Base-by-base conservation (phyloP, 441 rosid species). In the Bruguiera hainesii region DNA sequence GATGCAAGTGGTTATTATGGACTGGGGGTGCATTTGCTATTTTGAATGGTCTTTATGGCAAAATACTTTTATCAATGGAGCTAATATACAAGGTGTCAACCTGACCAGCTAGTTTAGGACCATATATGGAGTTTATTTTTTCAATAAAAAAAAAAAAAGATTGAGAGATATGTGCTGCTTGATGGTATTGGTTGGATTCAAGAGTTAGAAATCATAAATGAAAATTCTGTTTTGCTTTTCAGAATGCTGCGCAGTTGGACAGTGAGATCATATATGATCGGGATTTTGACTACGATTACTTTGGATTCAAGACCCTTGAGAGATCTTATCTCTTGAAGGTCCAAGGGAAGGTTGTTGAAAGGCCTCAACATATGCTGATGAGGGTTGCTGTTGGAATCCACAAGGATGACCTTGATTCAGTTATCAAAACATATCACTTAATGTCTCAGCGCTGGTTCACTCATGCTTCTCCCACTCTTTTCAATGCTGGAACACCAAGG, bases 381-480 rank as follows among this genome's bases (percentile, higher is more conserved):
- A 89, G 98, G 83, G 98, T 90, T 65, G 72, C 98, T 73, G 96
- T 90, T 76, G 98, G 98, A 35, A 87, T 92, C 55, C 98, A 90
- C 76, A 90, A 85, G 68, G 88, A 84, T 68, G 95, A 90, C 65
- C 78, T 92, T 65, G 98, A 90, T 66, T 88, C 91, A 39, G 90
- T 64, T 2, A 77, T 92, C 75, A 69, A 74, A 75, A 92, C 98
- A 25, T 92, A 92, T 74, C 98, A 92, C 72, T 76, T 90, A 79
- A 92, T 92, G 98, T 92, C 98, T 63, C 98, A 89, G 58, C 63
- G 98, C 8, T 90, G 98, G 98, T 90, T 92, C 78, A 92, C 93
- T 76, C 98, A 92, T 83, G 98, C 96, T 23, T 90, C 96, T 66
- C 98, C 98, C 13, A 92, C 98, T 16, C 93, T 92, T 57, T 92